Evolutionary conservation across 2,329 filamentous ascomycete species (phyloP).

Genomic region (Bipolaris bicolor): DNA sequence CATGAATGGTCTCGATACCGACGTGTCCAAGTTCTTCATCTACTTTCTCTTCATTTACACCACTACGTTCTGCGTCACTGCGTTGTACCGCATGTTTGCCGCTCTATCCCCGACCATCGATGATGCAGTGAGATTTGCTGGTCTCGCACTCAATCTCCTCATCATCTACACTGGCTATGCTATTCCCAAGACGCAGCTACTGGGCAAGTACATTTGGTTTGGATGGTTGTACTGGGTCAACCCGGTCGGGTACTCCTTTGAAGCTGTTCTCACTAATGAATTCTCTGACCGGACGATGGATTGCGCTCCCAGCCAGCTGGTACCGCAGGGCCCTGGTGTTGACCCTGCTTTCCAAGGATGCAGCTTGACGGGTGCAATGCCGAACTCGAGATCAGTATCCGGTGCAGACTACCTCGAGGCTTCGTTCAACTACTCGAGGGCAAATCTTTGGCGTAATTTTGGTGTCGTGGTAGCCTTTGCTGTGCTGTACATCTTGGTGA

Average conservation of each 20-base stretch:
- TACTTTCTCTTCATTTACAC: slow-evolving; percentile 69
- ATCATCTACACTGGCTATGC: slow-evolving; percentile 71
- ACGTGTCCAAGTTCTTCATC: slow-evolving; percentile 69
- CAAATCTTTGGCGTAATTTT: slow-evolving; percentile 74
- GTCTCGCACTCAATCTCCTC: slow-evolving; percentile 66
- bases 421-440: slow-evolving; percentile 63
- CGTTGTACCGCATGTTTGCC: slow-evolving; percentile 71
- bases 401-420: slow-evolving; percentile 62
- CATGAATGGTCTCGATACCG: slow-evolving; percentile 64
- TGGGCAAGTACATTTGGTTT: slow-evolving; percentile 68
- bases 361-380: slow-evolving; percentile 62
- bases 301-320: slow-evolving; percentile 64
- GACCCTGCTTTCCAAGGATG: slow-evolving; percentile 67
- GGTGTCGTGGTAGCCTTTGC: slow-evolving; percentile 78
- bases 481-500: slow-evolving; percentile 74
- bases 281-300: slow-evolving; percentile 63
- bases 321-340: slow-evolving; percentile 63
- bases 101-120: slow-evolving; percentile 68
- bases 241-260: slow-evolving; percentile 66
- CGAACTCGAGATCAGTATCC: slow-evolving; percentile 58
- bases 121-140: slow-evolving; percentile 69
- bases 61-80: slow-evolving; percentile 67
- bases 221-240: slow-evolving; percentile 57
- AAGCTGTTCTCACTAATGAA: slow-evolving; percentile 71
- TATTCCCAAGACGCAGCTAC: slow-evolving; percentile 68